Conservation (phyloP, 129 eudicot species). For the Tanacetum coccineum region DNA sequence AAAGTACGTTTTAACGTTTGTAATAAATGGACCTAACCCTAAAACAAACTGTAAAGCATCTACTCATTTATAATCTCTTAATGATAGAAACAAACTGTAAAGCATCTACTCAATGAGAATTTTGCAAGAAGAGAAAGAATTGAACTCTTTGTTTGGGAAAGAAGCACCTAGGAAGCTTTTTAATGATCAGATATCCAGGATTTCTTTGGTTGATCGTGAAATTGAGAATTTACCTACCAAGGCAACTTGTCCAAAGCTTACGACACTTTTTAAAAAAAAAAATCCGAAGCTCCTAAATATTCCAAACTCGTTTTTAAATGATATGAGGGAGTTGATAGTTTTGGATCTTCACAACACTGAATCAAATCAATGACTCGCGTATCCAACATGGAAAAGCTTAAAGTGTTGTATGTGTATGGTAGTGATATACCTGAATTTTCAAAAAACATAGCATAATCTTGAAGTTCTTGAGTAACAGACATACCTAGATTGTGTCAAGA, state of each 20-base stretch:
- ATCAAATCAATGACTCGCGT: not conserved
- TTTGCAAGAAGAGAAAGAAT: not conserved
- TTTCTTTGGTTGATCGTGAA: not conserved
- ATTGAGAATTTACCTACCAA: not conserved
- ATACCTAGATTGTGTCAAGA: not conserved
- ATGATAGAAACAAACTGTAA: too few relatives aligned
- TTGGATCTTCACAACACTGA: conserved; percentile 3
- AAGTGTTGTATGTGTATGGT: conserved; percentile 3
- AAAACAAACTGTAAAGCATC: too few relatives aligned
- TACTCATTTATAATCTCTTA: too few relatives aligned
- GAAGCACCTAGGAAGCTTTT: not conserved
- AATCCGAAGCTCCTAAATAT: not conserved
- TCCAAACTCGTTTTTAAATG: not conserved
- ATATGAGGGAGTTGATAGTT: not conserved
- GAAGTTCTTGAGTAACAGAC: conserved; percentile 13
- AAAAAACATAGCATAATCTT: not conserved
- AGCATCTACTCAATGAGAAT: not conserved
- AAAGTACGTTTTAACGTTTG: too few relatives aligned
- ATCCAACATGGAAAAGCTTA: not conserved
- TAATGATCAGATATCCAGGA: not conserved
- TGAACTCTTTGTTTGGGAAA: conserved; percentile 2
- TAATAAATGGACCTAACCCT: too few relatives aligned
- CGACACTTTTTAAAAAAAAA: conserved; percentile 7
- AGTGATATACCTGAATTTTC: not conserved
- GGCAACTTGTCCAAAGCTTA: not conserved